Percentiles rank a stretch among this genome's conserved stretches.
Evolutionary conservation across 768 basidiomycete species (phyloP).

Genomic region (Thelephora ganbajun): DNA sequence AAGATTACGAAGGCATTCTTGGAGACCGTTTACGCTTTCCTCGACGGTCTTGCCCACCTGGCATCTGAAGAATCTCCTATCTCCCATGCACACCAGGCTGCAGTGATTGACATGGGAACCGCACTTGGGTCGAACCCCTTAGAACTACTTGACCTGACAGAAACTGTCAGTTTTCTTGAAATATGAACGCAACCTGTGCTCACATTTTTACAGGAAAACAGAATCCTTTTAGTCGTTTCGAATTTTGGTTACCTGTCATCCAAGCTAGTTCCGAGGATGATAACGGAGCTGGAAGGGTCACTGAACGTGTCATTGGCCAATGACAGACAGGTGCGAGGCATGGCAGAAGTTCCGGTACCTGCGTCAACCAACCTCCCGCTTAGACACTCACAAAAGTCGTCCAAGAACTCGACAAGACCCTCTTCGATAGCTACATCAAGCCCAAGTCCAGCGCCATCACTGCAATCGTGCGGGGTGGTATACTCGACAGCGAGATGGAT

Average conservation of each 20-base stretch:
- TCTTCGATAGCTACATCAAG: slow-evolving; percentile 82
- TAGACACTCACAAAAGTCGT: slow-evolving; percentile 68
- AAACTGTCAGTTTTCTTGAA: slow-evolving; percentile 33
- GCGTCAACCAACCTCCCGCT: neutral
- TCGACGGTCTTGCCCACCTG: slow-evolving; percentile 75
- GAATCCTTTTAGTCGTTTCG: slow-evolving; percentile 78
- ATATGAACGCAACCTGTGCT: neutral
- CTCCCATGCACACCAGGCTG: slow-evolving; percentile 22
- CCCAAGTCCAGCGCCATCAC: slow-evolving; percentile 63
- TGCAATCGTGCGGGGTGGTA: slow-evolving; percentile 60
- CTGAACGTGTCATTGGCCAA: slow-evolving; percentile 59
- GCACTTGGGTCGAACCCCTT: slow-evolving; percentile 32
- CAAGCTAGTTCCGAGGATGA: slow-evolving; percentile 62
- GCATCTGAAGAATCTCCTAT: slow-evolving; percentile 58
- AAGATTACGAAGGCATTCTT: slow-evolving; percentile 80
- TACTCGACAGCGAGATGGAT: slow-evolving; percentile 70
- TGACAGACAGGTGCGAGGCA: slow-evolving; percentile 46
- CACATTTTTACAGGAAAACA: slow-evolving; percentile 48
- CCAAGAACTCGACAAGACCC: slow-evolving; percentile 70
- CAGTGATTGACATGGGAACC: slow-evolving; percentile 17
- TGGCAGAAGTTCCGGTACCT: slow-evolving; percentile 5
- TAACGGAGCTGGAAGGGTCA: slow-evolving; percentile 63
- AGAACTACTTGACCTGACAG: slow-evolving; percentile 44
- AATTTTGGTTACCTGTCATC: slow-evolving; percentile 72
- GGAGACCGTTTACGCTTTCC: slow-evolving; percentile 71